A percentile compares a stretch with the other conserved stretches of the same genome.
Conservation (phyloP, 257 asterid species). For the Echites panduratus region DNA sequence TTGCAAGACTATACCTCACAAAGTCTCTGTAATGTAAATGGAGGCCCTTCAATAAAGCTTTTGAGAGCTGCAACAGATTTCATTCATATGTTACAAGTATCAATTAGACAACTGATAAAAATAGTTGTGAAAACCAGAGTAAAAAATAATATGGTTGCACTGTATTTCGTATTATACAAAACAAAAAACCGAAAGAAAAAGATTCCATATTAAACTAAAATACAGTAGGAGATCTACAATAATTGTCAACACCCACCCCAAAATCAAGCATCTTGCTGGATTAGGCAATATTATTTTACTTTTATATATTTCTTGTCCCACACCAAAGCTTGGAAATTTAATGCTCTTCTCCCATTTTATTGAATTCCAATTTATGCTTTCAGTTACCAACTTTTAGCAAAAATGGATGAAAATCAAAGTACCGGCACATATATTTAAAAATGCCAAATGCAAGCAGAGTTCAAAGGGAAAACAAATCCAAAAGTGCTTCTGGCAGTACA, state of each 20-base stretch:
- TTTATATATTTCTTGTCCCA: neutral
- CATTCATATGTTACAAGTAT: neutral
- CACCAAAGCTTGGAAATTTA: neutral
- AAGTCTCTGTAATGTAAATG: conserved; percentile 92
- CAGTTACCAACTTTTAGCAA: neutral
- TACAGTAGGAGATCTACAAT: neutral
- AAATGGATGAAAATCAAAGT: neutral
- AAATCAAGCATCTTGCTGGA: neutral
- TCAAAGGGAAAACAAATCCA: neutral
- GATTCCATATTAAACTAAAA: neutral
- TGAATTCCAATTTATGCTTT: neutral
- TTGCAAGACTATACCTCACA: conserved; percentile 56
- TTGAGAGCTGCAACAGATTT: conserved; percentile 56
- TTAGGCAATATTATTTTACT: neutral
- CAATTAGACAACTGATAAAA: neutral
- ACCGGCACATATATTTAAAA: neutral
- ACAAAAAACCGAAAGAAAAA: neutral
- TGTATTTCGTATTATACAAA: neutral
- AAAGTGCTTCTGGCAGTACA: neutral
- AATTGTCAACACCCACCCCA: neutral
- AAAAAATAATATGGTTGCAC: neutral
- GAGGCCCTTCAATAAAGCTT: conserved; percentile 87
- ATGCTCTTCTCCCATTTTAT: neutral
- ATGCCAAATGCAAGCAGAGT: neutral
- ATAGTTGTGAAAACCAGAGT: neutral